Conservation (phyloP, 768 basidiomycete species). For the Suillus placidus region DNA sequence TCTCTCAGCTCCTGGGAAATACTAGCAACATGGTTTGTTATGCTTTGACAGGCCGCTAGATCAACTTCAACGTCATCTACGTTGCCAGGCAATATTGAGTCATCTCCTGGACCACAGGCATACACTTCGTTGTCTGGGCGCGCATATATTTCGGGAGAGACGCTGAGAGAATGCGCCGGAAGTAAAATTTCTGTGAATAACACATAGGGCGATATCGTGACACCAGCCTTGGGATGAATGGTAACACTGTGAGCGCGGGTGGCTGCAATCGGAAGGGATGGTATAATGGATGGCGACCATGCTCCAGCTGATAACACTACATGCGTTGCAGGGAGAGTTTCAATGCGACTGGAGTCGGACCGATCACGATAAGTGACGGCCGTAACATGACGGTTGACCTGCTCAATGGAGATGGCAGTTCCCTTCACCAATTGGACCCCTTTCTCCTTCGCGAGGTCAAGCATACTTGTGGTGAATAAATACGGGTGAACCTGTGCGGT, state of each 20-base stretch:
- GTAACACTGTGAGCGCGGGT: slow-evolving; percentile 77
- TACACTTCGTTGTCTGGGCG: slow-evolving; percentile 72
- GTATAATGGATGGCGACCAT: slow-evolving; percentile 72
- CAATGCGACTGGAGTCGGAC: slow-evolving; percentile 25
- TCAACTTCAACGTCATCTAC: slow-evolving; percentile 77
- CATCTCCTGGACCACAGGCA: slow-evolving; percentile 81
- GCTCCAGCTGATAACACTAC: slow-evolving; percentile 84
- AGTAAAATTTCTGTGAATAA: slow-evolving; percentile 79
- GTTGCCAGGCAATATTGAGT: slow-evolving; percentile 62
- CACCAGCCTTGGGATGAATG: slow-evolving; percentile 49
- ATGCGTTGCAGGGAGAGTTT: slow-evolving; percentile 59
- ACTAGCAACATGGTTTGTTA: slow-evolving; percentile 58
- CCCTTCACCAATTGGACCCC: slow-evolving; percentile 55
- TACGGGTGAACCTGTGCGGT: slow-evolving; percentile 83
- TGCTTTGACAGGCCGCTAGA: slow-evolving; percentile 52
- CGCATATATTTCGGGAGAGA: slow-evolving; percentile 71
- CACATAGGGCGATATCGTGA: slow-evolving; percentile 69
- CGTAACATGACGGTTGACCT: slow-evolving; percentile 44
- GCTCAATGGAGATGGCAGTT: slow-evolving; percentile 48
- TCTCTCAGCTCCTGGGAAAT: slow-evolving; percentile 60
- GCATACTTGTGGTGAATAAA: slow-evolving; percentile 72
- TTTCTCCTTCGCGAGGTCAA: slow-evolving; percentile 58
- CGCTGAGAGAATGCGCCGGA: slow-evolving; percentile 28
- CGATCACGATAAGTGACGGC: slow-evolving; percentile 47
- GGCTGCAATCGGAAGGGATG: slow-evolving; percentile 57